Evolutionary conservation across 192 early-diverging fungal genomes (phyloP).

Genomic region (Powellomyces hirtus): DNA sequence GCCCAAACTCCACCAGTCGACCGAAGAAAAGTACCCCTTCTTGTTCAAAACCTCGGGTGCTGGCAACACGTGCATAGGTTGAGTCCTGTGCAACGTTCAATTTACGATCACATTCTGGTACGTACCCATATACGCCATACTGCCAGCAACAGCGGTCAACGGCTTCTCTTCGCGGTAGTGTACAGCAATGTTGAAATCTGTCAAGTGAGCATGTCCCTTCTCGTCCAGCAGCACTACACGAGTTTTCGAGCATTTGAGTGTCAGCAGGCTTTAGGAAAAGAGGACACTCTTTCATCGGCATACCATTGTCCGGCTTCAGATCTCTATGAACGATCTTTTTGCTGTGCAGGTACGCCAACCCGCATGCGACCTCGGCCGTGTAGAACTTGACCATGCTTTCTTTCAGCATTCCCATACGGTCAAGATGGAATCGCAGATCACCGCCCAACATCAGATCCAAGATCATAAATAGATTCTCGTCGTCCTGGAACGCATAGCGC

Average conservation of each 20-base stretch:
- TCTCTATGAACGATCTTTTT: conserved; percentile 86
- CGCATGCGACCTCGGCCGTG: conserved; percentile 85
- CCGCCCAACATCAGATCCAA: conserved; percentile 95
- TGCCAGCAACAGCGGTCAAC: conserved; percentile 83
- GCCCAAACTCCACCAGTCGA: conserved; percentile 84
- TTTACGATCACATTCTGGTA: neutral
- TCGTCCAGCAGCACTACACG: conserved; percentile 72
- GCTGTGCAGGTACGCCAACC: conserved; percentile 78
- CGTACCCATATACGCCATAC: conserved; percentile 83
- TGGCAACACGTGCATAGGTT: neutral
- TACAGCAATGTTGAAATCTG: conserved; percentile 96
- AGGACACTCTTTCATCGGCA: neutral
- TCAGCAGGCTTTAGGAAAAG: conserved; percentile 6
- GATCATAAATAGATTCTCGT: conserved; percentile 89
- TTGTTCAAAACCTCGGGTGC: conserved; percentile 48
- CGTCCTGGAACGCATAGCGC: conserved; percentile 95
- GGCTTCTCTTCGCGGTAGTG: conserved; percentile 62
- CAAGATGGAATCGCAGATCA: conserved; percentile 86
- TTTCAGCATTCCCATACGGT: conserved; percentile 64
- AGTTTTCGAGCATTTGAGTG: no score
- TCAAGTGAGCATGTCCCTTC: conserved; percentile 83
- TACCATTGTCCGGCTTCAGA: conserved; percentile 90
- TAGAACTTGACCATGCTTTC: conserved; percentile 80
- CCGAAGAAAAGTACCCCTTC: conserved; percentile 48
- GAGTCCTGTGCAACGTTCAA: neutral